Conservation (phyloP, 495 filamentous ascomycete species). For the Podospora pseudoanserina region DNA sequence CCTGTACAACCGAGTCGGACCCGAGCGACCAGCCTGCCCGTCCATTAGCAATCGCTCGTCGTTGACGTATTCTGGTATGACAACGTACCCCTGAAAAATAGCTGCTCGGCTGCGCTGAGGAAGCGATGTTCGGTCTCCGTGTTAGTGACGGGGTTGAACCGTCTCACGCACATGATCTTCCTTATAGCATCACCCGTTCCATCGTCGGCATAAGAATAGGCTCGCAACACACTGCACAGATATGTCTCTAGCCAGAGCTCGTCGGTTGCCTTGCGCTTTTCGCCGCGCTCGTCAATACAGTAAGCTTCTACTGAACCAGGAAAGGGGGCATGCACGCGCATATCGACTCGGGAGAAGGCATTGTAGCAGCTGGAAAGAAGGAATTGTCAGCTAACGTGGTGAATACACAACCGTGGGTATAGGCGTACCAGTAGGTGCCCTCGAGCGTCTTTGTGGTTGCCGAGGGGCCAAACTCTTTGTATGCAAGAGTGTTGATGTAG, state of each 20-base stretch:
- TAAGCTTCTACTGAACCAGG: slow-evolving; percentile 93
- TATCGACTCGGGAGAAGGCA: slow-evolving; percentile 96
- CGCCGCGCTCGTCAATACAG: slow-evolving; percentile 92
- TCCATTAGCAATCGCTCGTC: not conserved
- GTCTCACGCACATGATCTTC: slow-evolving; percentile 87
- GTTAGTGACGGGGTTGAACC: slow-evolving; percentile 95
- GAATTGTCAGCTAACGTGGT: not conserved
- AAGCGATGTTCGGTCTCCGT: slow-evolving; percentile 97
- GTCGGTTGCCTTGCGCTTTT: slow-evolving; percentile 87
- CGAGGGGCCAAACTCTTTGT: slow-evolving; percentile 74
- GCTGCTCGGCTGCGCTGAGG: slow-evolving; percentile 85
- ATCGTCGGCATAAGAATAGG: slow-evolving; percentile 95
- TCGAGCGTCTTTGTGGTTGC: slow-evolving; percentile 83
- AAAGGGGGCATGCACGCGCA: slow-evolving; percentile 96
- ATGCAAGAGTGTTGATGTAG: slow-evolving; percentile 96
- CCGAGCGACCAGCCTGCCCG: slow-evolving; percentile 82
- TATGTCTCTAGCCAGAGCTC: slow-evolving; percentile 97
- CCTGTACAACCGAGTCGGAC: slow-evolving; percentile 95
- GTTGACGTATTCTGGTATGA: not conserved
- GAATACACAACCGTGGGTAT: not conserved
- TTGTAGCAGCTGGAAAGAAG: slow-evolving; percentile 78
- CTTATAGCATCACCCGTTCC: slow-evolving; percentile 86
- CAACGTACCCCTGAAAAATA: slow-evolving; percentile 83
- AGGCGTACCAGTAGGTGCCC: slow-evolving; percentile 81
- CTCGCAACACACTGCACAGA: slow-evolving; percentile 85